Evolutionary conservation across 2,329 filamentous ascomycete species (phyloP), one percentile per base, ranked within the genome.

Genomic region (Colletotrichum endophyticum): DNA sequence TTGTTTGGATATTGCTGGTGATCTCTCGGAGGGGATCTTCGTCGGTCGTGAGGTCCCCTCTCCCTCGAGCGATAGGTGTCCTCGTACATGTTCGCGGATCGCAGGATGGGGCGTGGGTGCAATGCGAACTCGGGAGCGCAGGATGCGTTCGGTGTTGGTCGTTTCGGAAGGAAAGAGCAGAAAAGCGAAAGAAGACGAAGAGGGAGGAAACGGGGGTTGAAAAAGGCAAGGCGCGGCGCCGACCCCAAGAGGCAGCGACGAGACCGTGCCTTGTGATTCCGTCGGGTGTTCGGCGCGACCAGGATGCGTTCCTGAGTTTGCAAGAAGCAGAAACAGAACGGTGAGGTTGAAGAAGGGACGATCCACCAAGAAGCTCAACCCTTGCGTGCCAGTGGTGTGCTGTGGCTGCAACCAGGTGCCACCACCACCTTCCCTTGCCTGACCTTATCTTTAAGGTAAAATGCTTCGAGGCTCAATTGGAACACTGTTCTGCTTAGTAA

Each of bases 1-100:
- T 85, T 82, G 81, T 82, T 80, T 79, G 78, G 73, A 66, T 80
- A 64, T 22, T 71, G 70, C 9, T 73, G 70, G 28, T 76, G 75
- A 64, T 78, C 75, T 77, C 76, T 70, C 39, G 62, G 61, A 74
- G 74, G 73, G 68, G 76, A 77, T 70, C 74, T 78, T 70, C 78
- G 70, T 56, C 77, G 64, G 34, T 80, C 76, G 49, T 80, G 22
- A 39, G 71, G 72, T 75, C 75, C 75, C 75, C 75, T 74, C 72
- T 70, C 71, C 28, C 61, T 70, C 66, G 61, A 25, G 57, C 75
- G 72, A 64, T 75, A 27, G 67, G 61, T 67, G 56, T 71, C 75
- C 72, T 75, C 72, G 66, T 75, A 75, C 75, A 77, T 77, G 66
- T 39, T 75, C 53, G 66, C 72, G 34, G 66, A 32, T 73, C 66